Evolutionary conservation across 805 yeast genomes (phyloP).

Genomic region (Candida morakotiae): DNA sequence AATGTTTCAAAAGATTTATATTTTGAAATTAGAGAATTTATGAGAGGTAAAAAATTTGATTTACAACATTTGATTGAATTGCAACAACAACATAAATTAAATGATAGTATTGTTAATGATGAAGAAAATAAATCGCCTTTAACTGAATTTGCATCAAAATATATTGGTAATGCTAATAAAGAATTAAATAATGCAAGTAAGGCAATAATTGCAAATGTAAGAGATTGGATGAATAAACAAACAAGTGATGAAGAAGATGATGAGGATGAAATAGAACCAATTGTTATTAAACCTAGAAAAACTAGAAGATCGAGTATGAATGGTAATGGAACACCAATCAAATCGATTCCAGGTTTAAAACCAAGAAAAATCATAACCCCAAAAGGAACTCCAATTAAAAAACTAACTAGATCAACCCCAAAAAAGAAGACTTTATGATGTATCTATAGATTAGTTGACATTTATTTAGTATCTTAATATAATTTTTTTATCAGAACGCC

Average conservation of each 20-base stretch:
- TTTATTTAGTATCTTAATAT: too few species aligned
- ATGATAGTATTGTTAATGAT: constrained; percentile 27
- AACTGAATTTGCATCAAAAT: constrained; percentile 62
- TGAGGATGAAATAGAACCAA: constrained; percentile 10
- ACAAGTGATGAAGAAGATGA: constrained; percentile 15
- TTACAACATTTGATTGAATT: constrained; percentile 23
- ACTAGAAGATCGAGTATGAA: constrained; percentile 4
- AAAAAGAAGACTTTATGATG: neutral
- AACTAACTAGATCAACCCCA: neutral
- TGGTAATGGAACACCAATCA: constrained; percentile 1
- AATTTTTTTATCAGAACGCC: too few species aligned
- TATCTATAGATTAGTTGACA: neutral
- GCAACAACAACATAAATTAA: constrained; percentile 3
- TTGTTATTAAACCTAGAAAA: constrained; percentile 7
- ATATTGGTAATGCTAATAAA: constrained; percentile 51
- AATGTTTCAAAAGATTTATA: constrained; percentile 78
- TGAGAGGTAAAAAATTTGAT: constrained; percentile 45
- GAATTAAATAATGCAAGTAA: constrained; percentile 27
- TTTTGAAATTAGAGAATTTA: constrained; percentile 75
- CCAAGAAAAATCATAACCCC: constrained; percentile 7
- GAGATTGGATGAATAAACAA: constrained; percentile 37
- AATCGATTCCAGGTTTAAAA: constrained; percentile 6
- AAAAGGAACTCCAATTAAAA: constrained; percentile 5
- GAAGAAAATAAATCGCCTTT: constrained; percentile 43
- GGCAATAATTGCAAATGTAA: constrained; percentile 36